phyloP scores from a whole-genome alignment of 176 grass and related monocot genomes.

The Tillandsia leiboldiana region DNA sequence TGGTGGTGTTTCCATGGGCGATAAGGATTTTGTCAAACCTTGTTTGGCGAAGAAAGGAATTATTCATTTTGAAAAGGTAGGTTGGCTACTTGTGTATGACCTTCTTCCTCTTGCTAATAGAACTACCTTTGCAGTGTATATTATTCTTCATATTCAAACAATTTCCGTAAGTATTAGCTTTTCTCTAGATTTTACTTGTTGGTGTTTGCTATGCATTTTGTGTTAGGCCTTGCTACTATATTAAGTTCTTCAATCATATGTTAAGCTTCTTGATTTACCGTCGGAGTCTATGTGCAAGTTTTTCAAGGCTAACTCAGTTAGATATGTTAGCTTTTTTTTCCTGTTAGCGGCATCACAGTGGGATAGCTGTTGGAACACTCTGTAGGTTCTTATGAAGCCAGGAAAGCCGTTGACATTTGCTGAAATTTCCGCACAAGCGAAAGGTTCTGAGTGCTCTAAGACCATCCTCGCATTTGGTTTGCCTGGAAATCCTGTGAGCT shows the following conservation, averaged over 20 bases:
- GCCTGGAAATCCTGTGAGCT: conserved; percentile 96
- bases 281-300: not conserved
- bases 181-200: too few relatives aligned
- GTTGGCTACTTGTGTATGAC: conserved; percentile 1
- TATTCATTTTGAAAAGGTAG: conserved; percentile 94
- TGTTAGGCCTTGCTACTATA: too few relatives aligned
- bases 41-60: conserved; percentile 64
- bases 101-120: conserved; percentile 3
- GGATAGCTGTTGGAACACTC: not conserved
- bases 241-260: too few relatives aligned
- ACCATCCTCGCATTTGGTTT: conserved; percentile 82
- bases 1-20: conserved; percentile 95
- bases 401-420: conserved; percentile 91
- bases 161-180: too few relatives aligned
- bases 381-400: conserved; percentile 80
- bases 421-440: conserved; percentile 36
- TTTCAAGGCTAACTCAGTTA: not conserved
- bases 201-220: too few relatives aligned
- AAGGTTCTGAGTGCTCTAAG: conserved; percentile 33
- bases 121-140: not conserved
- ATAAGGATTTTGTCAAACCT: conserved; percentile 91
- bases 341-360: too few relatives aligned
- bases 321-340: not conserved
- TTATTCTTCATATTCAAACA: too few relatives aligned
- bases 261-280: not conserved